phyloP scores from a whole-genome alignment of 192 early-diverging fungal genomes.

The Geranomyces michiganensis region DNA sequence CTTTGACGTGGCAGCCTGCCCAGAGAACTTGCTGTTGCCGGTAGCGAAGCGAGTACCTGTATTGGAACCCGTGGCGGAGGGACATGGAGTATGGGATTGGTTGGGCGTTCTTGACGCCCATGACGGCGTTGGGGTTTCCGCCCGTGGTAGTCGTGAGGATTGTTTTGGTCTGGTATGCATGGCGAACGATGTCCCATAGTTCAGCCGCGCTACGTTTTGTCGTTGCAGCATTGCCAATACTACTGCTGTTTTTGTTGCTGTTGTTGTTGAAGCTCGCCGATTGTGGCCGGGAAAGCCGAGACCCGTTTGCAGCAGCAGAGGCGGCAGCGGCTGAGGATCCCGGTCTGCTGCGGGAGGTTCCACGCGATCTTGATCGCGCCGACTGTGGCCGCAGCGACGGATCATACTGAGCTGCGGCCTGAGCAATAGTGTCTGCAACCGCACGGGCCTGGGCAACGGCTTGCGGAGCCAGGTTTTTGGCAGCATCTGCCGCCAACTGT shows the following conservation, averaged over 20 bases:
- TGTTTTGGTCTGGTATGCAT: not conserved
- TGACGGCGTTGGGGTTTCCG: not conserved
- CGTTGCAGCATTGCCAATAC: not conserved
- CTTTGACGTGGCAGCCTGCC: slow-evolving; percentile 28
- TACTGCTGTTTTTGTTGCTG: not conserved
- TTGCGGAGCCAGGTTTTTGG: not conserved
- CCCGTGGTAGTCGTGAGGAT: not conserved
- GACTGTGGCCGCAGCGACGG: not conserved
- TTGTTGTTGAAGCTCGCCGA: not conserved
- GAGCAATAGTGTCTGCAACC: slow-evolving; percentile 6
- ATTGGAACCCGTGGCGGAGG: slow-evolving; percentile 38
- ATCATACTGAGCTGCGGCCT: slow-evolving; percentile 5
- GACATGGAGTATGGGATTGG: slow-evolving; percentile 43
- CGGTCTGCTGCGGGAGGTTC: not conserved
- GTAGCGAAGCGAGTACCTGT: slow-evolving; percentile 31
- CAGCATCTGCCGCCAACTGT: not conserved
- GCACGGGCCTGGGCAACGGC: slow-evolving; percentile 13
- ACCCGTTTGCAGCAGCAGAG: not conserved
- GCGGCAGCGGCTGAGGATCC: not conserved
- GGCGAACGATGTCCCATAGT: slow-evolving; percentile 23
- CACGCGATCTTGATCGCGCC: too few species aligned
- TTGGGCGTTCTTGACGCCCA: not conserved
- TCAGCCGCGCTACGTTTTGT: slow-evolving; percentile 5
- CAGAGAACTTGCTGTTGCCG: slow-evolving; percentile 23
- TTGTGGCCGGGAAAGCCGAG: too few species aligned